Evolutionary conservation across 1,284 basidiomycete genomes (phyloP), one percentile per base, ranked within the genome.

Genomic region (Heterobasidion occidentale): DNA sequence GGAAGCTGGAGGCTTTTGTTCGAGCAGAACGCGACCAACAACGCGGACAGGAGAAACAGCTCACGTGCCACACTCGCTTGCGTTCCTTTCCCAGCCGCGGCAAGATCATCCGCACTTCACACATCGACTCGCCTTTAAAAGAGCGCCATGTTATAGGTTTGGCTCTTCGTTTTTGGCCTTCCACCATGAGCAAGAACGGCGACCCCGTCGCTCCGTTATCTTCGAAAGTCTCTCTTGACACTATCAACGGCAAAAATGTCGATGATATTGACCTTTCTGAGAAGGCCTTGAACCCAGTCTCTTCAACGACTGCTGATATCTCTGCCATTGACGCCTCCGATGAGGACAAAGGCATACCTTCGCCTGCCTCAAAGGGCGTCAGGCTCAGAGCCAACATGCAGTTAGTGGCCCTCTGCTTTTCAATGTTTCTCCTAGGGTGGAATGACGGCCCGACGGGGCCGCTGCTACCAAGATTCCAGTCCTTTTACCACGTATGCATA

Each of bases 381-480:
- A 49, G 20, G 20, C 15, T n/a, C 15, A 52, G 34, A 36, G 54
- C 47, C 8, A 55, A 51, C 48, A 34, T 74, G n/a, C 74, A 77
- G 56, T 73, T 77, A 55, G 60, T 64, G 2, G 61, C 72, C 1
- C 61, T 78, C 7, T 76, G 72, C 61, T 76, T 66, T 63, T 63
- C 67, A 14, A 61, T 76, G 36, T 76, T 76, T 52, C 59, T 82
- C 8, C 69, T 72, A 6, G 83, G 83, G 5, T 84, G 81, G 81
- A 84, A 83, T 62, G 83, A 85, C 63, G 81, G 78, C 3, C 75
- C 77, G n/a, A 76, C 77, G n/a, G 83, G 82, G 0, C 81, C 83
- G 1, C 68, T 85, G 9, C 65, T 85, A 1, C 83, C 81, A 20
- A 69, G 72, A 1, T 75, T 86, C 12, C 81, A 83, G 61, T 63